Percentiles rank a stretch among this genome's conserved stretches.
Conservation (phyloP, 2,329 filamentous ascomycete species). For the Beauveria pseudobassiana region DNA sequence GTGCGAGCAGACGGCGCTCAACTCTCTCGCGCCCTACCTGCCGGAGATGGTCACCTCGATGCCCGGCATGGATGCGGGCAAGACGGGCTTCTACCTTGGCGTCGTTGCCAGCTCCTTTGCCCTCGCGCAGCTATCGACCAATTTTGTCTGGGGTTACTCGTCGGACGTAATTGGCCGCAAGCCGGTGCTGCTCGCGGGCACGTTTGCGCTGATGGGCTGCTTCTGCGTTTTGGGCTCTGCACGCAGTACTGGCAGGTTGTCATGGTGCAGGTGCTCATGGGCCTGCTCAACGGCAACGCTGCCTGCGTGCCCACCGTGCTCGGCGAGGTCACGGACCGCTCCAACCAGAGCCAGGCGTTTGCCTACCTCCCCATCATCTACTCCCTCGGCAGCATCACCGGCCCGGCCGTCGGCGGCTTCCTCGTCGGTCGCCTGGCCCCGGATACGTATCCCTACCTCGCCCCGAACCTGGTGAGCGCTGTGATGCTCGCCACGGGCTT, state of each 20-base stretch:
- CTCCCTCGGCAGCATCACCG: slow-evolving; percentile 86
- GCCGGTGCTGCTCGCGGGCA: slow-evolving; percentile 69
- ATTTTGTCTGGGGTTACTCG: slow-evolving; percentile 56
- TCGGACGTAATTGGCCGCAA: slow-evolving; percentile 65
- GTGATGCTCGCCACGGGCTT: slow-evolving; percentile 65
- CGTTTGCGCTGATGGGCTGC: slow-evolving; percentile 70
- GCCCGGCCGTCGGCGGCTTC: slow-evolving; percentile 82
- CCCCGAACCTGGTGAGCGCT: slow-evolving; percentile 75
- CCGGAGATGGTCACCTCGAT: slow-evolving; percentile 87
- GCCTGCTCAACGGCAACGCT: slow-evolving; percentile 88
- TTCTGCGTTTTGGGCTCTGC: slow-evolving; percentile 82
- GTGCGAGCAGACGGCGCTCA: slow-evolving; percentile 91
- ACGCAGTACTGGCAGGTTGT: slow-evolving; percentile 76
- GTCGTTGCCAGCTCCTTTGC: slow-evolving; percentile 87
- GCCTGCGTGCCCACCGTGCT: slow-evolving; percentile 89
- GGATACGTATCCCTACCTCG: slow-evolving; percentile 70
- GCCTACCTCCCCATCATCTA: slow-evolving; percentile 96
- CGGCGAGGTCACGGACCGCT: slow-evolving; percentile 89
- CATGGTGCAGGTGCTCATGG: slow-evolving; percentile 82
- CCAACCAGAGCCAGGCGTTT: slow-evolving; percentile 89
- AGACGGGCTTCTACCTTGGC: slow-evolving; percentile 83
- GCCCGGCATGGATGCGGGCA: slow-evolving; percentile 62
- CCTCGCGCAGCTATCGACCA: slow-evolving; percentile 83
- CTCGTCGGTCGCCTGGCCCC: slow-evolving; percentile 57
- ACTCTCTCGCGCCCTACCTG: slow-evolving; percentile 92